Evolutionary conservation across 768 basidiomycete species (phyloP).

Genomic region (Tricholoma saponaceum): DNA sequence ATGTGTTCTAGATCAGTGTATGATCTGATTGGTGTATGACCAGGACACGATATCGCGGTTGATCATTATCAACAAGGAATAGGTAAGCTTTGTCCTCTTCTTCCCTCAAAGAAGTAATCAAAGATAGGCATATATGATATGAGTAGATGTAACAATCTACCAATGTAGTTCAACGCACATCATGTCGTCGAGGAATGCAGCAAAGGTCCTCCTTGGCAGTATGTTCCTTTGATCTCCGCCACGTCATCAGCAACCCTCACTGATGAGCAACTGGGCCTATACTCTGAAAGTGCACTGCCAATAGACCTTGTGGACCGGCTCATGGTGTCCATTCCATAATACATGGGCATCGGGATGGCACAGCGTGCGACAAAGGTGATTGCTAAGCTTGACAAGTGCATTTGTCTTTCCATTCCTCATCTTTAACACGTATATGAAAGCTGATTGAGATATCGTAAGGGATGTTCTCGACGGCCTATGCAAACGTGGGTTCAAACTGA

Average conservation of each 20-base stretch:
- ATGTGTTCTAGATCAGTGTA: too few species aligned
- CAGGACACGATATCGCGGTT: slow-evolving; percentile 42
- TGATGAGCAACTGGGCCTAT: slow-evolving; percentile 24
- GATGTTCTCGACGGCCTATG: slow-evolving; percentile 53
- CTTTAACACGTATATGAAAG: too few species aligned
- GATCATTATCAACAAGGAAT: slow-evolving; percentile 45
- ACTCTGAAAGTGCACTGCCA: slow-evolving; percentile 47
- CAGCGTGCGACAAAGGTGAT: slow-evolving; percentile 35
- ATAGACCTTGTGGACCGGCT: slow-evolving; percentile 43
- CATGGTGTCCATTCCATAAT: slow-evolving; percentile 42
- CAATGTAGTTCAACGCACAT: slow-evolving; percentile 45
- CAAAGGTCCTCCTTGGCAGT: slow-evolving; percentile 25
- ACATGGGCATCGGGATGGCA: slow-evolving; percentile 22
- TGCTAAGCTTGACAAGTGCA: slow-evolving; percentile 53
- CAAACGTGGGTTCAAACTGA: slow-evolving; percentile 53
- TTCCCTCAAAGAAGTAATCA: too few species aligned
- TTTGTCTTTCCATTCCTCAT: neutral
- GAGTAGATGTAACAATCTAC: slow-evolving; percentile 50
- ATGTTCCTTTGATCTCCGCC: neutral
- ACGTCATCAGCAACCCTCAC: too few species aligned
- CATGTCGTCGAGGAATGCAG: slow-evolving; percentile 16
- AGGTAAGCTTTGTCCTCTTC: slow-evolving; percentile 14
- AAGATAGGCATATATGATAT: too few species aligned
- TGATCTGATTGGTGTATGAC: neutral
- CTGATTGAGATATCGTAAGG: slow-evolving; percentile 6